Evolutionary conservation across 768 basidiomycete genomes (phyloP).

Genomic region (Mycena sanguinolenta): DNA sequence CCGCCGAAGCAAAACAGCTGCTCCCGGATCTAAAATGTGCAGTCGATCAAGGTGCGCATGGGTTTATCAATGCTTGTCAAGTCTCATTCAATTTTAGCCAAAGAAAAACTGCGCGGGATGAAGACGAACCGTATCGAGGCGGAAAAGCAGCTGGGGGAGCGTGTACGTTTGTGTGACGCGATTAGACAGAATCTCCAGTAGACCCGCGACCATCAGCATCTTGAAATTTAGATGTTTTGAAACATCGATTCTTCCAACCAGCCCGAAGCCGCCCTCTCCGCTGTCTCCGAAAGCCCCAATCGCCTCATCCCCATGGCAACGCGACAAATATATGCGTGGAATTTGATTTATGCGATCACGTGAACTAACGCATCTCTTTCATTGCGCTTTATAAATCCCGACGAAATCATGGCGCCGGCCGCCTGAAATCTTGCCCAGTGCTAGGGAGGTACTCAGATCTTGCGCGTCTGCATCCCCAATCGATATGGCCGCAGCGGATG

Average conservation of each 20-base stretch:
- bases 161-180: not conserved
- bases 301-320: no score
- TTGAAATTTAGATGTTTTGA: not conserved
- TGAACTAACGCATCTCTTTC: no score
- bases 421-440: constrained; percentile 26
- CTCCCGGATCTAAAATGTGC: not conserved
- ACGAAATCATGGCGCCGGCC: constrained; percentile 19
- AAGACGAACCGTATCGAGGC: not conserved
- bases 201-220: not conserved
- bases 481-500: constrained; percentile 71
- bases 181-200: not conserved
- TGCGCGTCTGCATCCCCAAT: constrained; percentile 31
- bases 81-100: not conserved
- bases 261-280: not conserved
- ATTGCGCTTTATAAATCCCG: constrained; percentile 20
- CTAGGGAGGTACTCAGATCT: not conserved
- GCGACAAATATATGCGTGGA: not conserved
- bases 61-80: not conserved
- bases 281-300: not conserved
- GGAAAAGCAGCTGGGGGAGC: constrained; percentile 13
- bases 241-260: not conserved
- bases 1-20: not conserved
- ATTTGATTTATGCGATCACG: no score
- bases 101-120: not conserved
- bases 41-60: not conserved